A percentile compares a stretch with the other conserved stretches of the same genome.
These are phyloP conservation scores for Elsinoe fawcettii DNA, from an alignment of 2,329 filamentous ascomycete species.

Conservation along the genomic window DNA sequence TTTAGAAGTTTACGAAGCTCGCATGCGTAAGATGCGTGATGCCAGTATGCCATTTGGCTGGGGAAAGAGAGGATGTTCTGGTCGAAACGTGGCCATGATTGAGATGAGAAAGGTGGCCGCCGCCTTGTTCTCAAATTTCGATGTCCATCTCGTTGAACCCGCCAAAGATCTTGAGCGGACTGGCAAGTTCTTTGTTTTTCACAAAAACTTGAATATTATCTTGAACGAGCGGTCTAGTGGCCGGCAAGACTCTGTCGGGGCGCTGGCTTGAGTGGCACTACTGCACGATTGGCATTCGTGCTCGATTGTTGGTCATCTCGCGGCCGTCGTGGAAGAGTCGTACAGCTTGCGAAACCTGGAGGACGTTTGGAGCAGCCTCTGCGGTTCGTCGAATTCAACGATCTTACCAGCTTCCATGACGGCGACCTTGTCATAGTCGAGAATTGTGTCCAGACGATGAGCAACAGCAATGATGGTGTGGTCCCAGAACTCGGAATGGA, in stretches of 20 bases:
- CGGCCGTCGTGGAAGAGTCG: not conserved
- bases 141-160: not conserved
- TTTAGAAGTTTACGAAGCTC: not conserved
- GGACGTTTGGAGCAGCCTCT: constrained; percentile 18
- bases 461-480: constrained; percentile 55
- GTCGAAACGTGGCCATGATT: not conserved
- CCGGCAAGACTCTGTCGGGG: not conserved
- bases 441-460: constrained; percentile 49
- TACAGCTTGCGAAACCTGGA: not conserved
- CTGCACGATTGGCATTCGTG: too few species aligned
- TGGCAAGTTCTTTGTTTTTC: not conserved
- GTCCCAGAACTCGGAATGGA: constrained; percentile 37
- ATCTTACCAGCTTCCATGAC: constrained; percentile 45
- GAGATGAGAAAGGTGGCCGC: constrained; percentile 4
- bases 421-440: constrained; percentile 45
- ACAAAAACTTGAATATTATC: not conserved
- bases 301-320: not conserved
- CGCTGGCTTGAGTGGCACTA: not conserved
- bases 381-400: constrained; percentile 33
- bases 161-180: not conserved
- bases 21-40: not conserved
- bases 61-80: not conserved
- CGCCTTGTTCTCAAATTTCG: not conserved
- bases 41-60: constrained; percentile 3
- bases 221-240: not conserved